Conservation (phyloP, 2,329 filamentous ascomycete genomes). For the Xylaria sp. region DNA sequence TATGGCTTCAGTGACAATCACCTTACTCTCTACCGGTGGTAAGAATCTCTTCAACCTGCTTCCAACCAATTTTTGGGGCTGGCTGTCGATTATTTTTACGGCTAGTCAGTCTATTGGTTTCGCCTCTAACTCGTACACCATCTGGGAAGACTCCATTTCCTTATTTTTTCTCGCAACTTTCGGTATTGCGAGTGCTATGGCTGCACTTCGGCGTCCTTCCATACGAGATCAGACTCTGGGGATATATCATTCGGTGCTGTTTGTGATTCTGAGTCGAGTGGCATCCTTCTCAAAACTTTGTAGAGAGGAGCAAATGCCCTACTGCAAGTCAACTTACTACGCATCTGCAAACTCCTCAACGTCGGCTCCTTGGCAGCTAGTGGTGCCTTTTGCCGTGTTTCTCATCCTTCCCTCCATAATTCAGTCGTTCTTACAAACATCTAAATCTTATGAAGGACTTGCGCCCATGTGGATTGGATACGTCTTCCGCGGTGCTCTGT, state of each 20-base stretch:
- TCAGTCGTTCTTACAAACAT: conserved; percentile 82
- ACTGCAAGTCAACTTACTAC: conserved; percentile 95
- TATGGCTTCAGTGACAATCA: conserved; percentile 53
- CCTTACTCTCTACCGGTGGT: conserved; percentile 55
- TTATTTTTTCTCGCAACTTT: conserved; percentile 93
- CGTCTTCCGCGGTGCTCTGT: conserved; percentile 78
- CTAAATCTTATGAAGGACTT: conserved; percentile 86
- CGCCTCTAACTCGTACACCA: conserved; percentile 97
- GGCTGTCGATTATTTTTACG: conserved; percentile 82
- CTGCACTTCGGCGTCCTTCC: conserved; percentile 77
- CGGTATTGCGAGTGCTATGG: conserved; percentile 76
- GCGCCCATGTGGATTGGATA: conserved; percentile 86
- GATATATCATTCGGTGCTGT: conserved; percentile 85
- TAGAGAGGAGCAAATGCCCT: conserved; percentile 98
- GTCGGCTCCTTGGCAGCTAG: conserved; percentile 88
- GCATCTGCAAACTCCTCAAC: conserved; percentile 91
- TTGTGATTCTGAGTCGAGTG: conserved; percentile 79
- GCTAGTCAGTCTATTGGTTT: conserved; percentile 92
- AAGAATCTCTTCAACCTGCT: conserved; percentile 64
- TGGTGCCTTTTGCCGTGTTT: conserved; percentile 79
- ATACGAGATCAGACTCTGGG: conserved; percentile 77
- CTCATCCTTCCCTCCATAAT: conserved; percentile 78
- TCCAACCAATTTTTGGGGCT: conserved; percentile 87
- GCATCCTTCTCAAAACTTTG: conserved; percentile 92
- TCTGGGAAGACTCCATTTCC: conserved; percentile 97